Base-by-base conservation (phyloP, 2,329 filamentous ascomycete species). In the Intubia oerlemansii region DNA sequence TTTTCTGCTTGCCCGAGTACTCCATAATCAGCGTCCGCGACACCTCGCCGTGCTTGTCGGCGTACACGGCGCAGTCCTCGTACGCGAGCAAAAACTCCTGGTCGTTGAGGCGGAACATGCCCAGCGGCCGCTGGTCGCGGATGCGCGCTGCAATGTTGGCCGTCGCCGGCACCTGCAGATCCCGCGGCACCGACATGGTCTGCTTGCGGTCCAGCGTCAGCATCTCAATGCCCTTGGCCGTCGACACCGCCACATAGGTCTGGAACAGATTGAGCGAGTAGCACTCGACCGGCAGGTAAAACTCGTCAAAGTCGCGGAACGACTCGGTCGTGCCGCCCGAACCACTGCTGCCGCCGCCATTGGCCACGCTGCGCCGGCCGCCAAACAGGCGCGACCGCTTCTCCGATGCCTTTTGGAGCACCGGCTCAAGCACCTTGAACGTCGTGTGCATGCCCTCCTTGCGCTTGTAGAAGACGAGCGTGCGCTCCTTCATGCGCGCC, bases 261-360 rank as follows among this genome's bases (percentile, higher is more conserved):
- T 93, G 81, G 65, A 95, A 98, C 29, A 98, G 66, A 49, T 93
- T 95, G 46, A 98, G 77, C 27, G 79, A 81, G 49, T 76, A 92
- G 49, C 82, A 93, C 46, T 98, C 90, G 3, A 79, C 75, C 0
- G 88, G 88, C 40, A 98, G 84, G 53, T 95, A 98, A 52, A 98
- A 98, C 41, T 95, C 88, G 53, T 98, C 88, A 47, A 84, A 98
- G 45, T 98, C 88, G 36, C 88, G 76, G 69, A 95, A 98, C 42
- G 85, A 85, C 42, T 98, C 88, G 0, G 85, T 93, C 34, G 66
- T 71, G 13, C 81, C 81, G 14, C 24, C 20, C 10, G 8, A 17
- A 10, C 65, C 64, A n/a, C n/a, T n/a, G n/a, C n/a, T n/a, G n/a
- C n/a, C n/a, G n/a, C n/a, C n/a, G n/a, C n/a, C n/a, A n/a, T n/a